A percentile compares a stretch with the other conserved stretches of the same genome.
Evolutionary conservation across 176 grass and related monocot genomes (phyloP).

Genomic region (Ensete glaucum): DNA sequence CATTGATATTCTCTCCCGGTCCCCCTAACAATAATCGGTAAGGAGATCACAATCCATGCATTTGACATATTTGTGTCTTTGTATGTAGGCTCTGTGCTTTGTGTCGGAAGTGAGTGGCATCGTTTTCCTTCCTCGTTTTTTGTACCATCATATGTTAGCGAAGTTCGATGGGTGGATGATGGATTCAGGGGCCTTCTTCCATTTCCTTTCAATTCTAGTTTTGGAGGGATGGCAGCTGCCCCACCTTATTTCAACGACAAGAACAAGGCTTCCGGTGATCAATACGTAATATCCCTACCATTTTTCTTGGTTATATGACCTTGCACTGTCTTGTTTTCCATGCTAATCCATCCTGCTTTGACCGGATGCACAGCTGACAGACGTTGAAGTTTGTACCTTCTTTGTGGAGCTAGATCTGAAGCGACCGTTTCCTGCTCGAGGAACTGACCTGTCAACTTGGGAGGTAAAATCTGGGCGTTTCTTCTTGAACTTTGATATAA

Average conservation of each 20-base stretch:
- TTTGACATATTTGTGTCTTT: neutral
- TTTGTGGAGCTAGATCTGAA: conserved; percentile 84
- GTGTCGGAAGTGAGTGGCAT: conserved; percentile 94
- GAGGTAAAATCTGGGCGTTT: conserved; percentile 45
- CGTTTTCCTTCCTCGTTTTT: conserved; percentile 94
- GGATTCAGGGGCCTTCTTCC: conserved; percentile 91
- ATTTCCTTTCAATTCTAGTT: conserved; percentile 81
- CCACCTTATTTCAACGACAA: conserved; percentile 78
- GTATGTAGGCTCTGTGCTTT: conserved; percentile 60
- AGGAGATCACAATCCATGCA: neutral
- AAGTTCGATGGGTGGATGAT: conserved; percentile 94
- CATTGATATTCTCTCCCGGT: neutral
- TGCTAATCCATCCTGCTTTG: neutral
- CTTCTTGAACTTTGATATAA: neutral
- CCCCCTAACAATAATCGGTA: neutral
- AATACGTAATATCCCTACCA: conserved; percentile 60
- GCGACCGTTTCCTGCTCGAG: conserved; percentile 67
- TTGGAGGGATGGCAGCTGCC: conserved; percentile 81
- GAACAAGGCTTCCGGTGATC: conserved; percentile 68
- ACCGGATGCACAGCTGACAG: conserved; percentile 40
- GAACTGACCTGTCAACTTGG: conserved; percentile 68
- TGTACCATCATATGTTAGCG: conserved; percentile 65
- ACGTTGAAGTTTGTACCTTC: conserved; percentile 59
- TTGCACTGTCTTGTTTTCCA: neutral
- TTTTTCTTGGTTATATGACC: neutral